These are phyloP conservation scores for Aeschynomene evenia DNA, from an alignment of 306 rosid genomes.

Conservation along the genomic window DNA sequence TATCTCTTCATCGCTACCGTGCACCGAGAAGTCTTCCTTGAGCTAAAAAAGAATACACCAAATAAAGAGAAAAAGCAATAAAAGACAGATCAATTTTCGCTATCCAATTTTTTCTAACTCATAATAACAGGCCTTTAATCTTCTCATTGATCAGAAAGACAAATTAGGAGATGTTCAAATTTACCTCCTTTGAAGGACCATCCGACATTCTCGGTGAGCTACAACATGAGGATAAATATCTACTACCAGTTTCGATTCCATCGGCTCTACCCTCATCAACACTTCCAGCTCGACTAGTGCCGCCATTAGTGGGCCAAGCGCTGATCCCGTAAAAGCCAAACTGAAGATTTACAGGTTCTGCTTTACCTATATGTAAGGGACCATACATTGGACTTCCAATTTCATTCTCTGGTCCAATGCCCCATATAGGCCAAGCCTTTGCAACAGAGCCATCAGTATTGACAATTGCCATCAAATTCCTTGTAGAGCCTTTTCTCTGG, in stretches of 20 bases:
- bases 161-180: neutral
- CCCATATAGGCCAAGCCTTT: slow-evolving; percentile 82
- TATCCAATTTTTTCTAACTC: neutral
- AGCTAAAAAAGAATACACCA: slow-evolving; percentile 40
- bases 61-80: neutral
- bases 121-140: slow-evolving; percentile 1
- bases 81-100: neutral
- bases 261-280: slow-evolving; percentile 85
- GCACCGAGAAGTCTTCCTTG: slow-evolving; percentile 78
- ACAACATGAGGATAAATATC: slow-evolving; percentile 78
- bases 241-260: slow-evolving; percentile 77
- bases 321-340: slow-evolving; percentile 95
- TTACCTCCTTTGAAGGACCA: slow-evolving; percentile 81
- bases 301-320: slow-evolving; percentile 93
- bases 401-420: slow-evolving; percentile 47
- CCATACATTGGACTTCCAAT: slow-evolving; percentile 56
- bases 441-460: slow-evolving; percentile 95
- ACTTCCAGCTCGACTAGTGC: slow-evolving; percentile 89
- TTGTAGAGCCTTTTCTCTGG: slow-evolving; percentile 88
- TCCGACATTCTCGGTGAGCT: slow-evolving; percentile 88
- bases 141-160: slow-evolving; percentile 1
- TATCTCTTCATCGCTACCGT: slow-evolving; percentile 93
- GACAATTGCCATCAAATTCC: slow-evolving; percentile 85
- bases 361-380: slow-evolving; percentile 59
- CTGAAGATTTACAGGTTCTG: slow-evolving; percentile 91